phyloP scores from a whole-genome alignment of 352 stramenopile genomes.

The Phytophthora niederhauseri region DNA sequence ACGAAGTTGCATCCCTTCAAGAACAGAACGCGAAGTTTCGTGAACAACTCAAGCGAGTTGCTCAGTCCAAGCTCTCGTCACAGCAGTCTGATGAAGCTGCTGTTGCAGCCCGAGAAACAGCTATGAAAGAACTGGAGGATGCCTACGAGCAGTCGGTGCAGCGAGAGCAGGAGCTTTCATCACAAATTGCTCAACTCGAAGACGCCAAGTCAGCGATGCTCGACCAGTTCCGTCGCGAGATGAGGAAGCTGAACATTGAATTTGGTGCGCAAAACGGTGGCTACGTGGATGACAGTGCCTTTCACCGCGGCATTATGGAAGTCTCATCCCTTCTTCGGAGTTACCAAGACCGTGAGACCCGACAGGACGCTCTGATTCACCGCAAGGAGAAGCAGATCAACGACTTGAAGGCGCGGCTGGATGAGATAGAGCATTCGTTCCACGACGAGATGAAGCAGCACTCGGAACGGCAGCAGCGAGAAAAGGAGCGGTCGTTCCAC shows the following conservation, averaged over 20 bases:
- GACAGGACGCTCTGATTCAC: constrained; percentile 46
- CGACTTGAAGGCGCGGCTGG: constrained; percentile 42
- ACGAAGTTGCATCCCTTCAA: constrained; percentile 34
- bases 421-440: constrained; percentile 30
- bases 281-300: constrained; percentile 28
- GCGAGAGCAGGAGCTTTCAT: constrained; percentile 38
- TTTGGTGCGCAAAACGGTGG: constrained; percentile 20
- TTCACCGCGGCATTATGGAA: constrained; percentile 38
- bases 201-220: constrained; percentile 44
- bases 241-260: constrained; percentile 49
- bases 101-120: constrained; percentile 18
- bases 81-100: constrained; percentile 26
- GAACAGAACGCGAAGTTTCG: constrained; percentile 36
- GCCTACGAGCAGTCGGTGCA: constrained; percentile 37
- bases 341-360: constrained; percentile 51
- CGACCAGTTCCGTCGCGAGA: constrained; percentile 44
- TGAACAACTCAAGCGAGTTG: constrained; percentile 34
- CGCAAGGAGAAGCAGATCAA: constrained; percentile 55
- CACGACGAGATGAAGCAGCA: constrained; percentile 19
- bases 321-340: constrained; percentile 45
- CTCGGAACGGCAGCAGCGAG: constrained; percentile 2
- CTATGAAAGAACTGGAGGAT: constrained; percentile 35
- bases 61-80: constrained; percentile 29
- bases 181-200: constrained; percentile 46
- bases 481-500: constrained; percentile 25